These are phyloP conservation scores for Ophiosphaerella korrae DNA, from an alignment of 2,329 filamentous ascomycete genomes.

Conservation along the genomic window DNA sequence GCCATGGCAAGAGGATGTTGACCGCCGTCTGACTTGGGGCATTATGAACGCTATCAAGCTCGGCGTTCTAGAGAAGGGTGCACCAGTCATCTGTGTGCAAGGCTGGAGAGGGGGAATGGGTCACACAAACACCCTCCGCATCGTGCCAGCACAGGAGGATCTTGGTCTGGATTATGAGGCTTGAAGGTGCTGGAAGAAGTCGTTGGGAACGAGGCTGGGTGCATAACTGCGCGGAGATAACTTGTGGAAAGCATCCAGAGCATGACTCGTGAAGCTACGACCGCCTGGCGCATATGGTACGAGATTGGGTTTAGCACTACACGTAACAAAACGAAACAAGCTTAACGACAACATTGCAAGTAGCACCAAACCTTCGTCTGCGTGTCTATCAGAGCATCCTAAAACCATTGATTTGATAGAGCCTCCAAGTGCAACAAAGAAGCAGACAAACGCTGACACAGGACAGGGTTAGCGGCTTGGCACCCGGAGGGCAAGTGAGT, in stretches of 20 bases:
- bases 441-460: not conserved
- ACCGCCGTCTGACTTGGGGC: constrained; percentile 96
- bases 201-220: not conserved
- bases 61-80: constrained; percentile 72
- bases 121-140: constrained; percentile 78
- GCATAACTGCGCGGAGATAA: constrained; percentile 23
- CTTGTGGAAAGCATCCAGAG: constrained; percentile 14
- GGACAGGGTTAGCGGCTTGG: constrained; percentile 12
- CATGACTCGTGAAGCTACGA: constrained; percentile 34
- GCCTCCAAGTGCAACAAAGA: constrained; percentile 1
- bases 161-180: constrained; percentile 56
- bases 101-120: constrained; percentile 92
- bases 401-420: too few species aligned
- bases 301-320: constrained; percentile 33
- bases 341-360: constrained; percentile 2
- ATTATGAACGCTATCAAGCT: constrained; percentile 86
- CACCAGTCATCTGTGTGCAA: constrained; percentile 82
- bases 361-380: not conserved
- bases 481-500: constrained; percentile 10
- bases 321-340: constrained; percentile 17
- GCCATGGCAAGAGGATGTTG: constrained; percentile 99
- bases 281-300: constrained; percentile 25
- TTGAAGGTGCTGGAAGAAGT: constrained; percentile 26
- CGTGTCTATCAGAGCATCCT: not conserved
- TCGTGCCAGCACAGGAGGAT: constrained; percentile 57